phyloP scores from a whole-genome alignment of 768 basidiomycete genomes.

The Psilocybe azurescens region DNA sequence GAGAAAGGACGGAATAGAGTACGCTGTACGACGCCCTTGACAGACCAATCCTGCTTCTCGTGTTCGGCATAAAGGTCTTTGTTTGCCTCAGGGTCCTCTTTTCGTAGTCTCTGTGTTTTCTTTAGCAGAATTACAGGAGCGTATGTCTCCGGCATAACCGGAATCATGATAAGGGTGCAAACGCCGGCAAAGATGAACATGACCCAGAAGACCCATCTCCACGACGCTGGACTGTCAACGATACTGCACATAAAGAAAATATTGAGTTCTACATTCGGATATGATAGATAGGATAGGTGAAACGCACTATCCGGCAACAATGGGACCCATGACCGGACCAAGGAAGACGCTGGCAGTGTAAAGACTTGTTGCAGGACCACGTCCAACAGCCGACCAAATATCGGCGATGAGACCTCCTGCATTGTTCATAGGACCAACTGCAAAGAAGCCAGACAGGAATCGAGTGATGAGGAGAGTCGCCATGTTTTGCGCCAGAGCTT shows the following conservation, averaged over 20 bases:
- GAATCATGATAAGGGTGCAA: constrained; percentile 49
- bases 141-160: constrained; percentile 71
- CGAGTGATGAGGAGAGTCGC: constrained; percentile 62
- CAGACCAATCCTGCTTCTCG: constrained; percentile 62
- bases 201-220: constrained; percentile 76
- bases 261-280: not conserved
- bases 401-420: constrained; percentile 65
- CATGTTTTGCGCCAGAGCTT: constrained; percentile 65
- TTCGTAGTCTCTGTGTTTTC: constrained; percentile 54
- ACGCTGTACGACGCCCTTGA: constrained; percentile 52
- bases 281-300: not conserved
- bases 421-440: constrained; percentile 61
- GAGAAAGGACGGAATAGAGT: constrained; percentile 64
- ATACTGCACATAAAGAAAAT: constrained; percentile 39
- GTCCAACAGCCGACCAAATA: constrained; percentile 54
- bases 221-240: constrained; percentile 51
- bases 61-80: constrained; percentile 58
- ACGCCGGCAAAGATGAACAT: constrained; percentile 66
- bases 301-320: constrained; percentile 63
- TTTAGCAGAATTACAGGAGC: constrained; percentile 60
- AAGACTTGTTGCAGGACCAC: constrained; percentile 60
- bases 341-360: constrained; percentile 68
- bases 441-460: constrained; percentile 68
- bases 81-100: constrained; percentile 49
- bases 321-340: constrained; percentile 67